Evolutionary conservation across 306 rosid species (phyloP), one percentile per base, ranked within the genome.

Genomic region (Acacia confusa): DNA sequence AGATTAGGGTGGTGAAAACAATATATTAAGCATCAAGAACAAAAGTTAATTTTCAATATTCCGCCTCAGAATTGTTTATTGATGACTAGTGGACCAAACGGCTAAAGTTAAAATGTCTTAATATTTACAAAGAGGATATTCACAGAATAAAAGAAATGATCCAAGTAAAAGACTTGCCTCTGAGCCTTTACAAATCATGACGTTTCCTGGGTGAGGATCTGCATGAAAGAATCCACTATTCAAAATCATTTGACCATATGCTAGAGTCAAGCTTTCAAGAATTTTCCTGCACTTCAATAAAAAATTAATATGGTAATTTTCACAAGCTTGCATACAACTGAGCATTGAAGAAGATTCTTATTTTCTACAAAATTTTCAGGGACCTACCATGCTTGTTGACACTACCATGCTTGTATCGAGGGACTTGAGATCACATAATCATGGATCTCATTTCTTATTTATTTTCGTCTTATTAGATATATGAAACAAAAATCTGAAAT

Each of bases 221-320:
- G 99, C 99, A 76, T 95, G 99, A 88, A 95, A 95, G 96, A 85
- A 95, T 48, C 99, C 99, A 75, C 84, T 88, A 89, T 91, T 93
- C 91, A 95, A 79, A 84, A 95, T 95, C 99, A 95, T 95, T 88
- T 95, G 99, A 53, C 99, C 99, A 86, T 95, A 95, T 76, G 98
- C 99, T 67, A 90, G 89, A n/a, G 96, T 95, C 95, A 95, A 91
- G 90, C 93, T 92, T 88, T 84, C 75, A 70, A 95, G 98, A 84
- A 95, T 95, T 82, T 85, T 93, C 98, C 99, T 95, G 94, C 87
- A 88, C 43, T 83, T 82, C 60, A 40, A 74, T 48, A 43, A 47
- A 76, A 74, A 43, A 70, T 82, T 75, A 68, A 38, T 60, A 66
- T 19, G 30, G 30, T 47, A 61, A 58, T 41, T 58, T 45, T 47